Evolutionary conservation across 768 basidiomycete genomes (phyloP).

Genomic region (Amanita fuliginea): DNA sequence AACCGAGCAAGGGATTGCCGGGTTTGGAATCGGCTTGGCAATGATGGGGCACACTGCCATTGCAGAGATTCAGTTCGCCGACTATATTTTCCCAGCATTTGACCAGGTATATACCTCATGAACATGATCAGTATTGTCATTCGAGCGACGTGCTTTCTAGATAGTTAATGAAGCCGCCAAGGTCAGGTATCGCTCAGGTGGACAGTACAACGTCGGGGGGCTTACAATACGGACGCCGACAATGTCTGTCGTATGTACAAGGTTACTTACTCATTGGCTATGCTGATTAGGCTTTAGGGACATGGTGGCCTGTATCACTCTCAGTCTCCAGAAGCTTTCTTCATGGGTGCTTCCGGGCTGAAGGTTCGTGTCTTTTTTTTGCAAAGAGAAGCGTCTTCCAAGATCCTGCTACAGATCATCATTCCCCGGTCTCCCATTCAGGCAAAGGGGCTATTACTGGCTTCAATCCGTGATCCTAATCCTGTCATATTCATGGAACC

Average conservation of each 20-base stretch:
- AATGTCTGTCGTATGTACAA: slow-evolving; percentile 64
- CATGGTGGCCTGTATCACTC: slow-evolving; percentile 93
- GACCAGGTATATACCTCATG: slow-evolving; percentile 51
- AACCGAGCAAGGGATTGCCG: slow-evolving; percentile 89
- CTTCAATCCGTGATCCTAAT: slow-evolving; percentile 85
- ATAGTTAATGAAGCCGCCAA: slow-evolving; percentile 95
- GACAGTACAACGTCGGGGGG: slow-evolving; percentile 70
- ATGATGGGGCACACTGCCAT: slow-evolving; percentile 92
- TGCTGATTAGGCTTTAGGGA: slow-evolving; percentile 22
- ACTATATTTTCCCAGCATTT: slow-evolving; percentile 91
- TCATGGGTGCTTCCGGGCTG: slow-evolving; percentile 81
- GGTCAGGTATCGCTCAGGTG: slow-evolving; percentile 82
- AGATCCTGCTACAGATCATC: slow-evolving; percentile 41
- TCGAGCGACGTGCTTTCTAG: slow-evolving; percentile 23
- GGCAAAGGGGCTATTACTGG: slow-evolving; percentile 85
- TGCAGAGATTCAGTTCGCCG: slow-evolving; percentile 86
- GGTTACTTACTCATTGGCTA: neutral
- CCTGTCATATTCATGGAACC: slow-evolving; percentile 96
- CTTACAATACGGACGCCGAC: slow-evolving; percentile 79
- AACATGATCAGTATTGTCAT: neutral
- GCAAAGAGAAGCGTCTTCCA: neutral
- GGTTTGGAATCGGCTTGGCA: slow-evolving; percentile 88
- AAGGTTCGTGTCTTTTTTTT: slow-evolving; percentile 41
- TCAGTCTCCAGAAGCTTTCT: slow-evolving; percentile 92
- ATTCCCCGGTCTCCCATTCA: slow-evolving; percentile 91